These are phyloP conservation scores for Ascochyta rabiei DNA, from an alignment of 2,329 filamentous ascomycete species.

Conservation along the genomic window DNA sequence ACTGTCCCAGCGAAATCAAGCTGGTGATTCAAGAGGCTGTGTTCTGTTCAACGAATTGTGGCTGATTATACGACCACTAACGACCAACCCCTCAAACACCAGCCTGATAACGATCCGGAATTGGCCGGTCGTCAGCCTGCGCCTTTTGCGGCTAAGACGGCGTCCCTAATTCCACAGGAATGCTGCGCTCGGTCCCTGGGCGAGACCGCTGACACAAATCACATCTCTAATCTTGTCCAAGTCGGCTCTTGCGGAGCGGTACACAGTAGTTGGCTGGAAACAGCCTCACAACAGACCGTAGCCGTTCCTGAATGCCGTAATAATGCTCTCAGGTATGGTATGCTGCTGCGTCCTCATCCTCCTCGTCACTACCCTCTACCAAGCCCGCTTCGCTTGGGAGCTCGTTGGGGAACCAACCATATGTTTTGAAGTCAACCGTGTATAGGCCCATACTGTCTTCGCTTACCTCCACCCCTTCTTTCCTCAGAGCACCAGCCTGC, in stretches of 20 bases:
- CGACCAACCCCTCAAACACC: constrained; percentile 23
- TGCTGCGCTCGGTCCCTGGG: constrained; percentile 11
- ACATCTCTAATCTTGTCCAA: neutral
- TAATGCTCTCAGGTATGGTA: constrained; percentile 39
- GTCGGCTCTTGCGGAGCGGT: constrained; percentile 9
- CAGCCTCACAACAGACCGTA: constrained; percentile 3
- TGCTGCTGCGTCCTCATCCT: constrained; percentile 40
- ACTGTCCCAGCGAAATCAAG: neutral
- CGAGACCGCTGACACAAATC: constrained; percentile 15
- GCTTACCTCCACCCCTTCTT: constrained; percentile 56
- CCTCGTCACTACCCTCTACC: constrained; percentile 42
- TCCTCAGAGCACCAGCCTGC: constrained; percentile 54
- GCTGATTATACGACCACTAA: constrained; percentile 14
- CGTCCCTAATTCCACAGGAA: constrained; percentile 15
- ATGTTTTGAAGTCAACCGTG: constrained; percentile 52
- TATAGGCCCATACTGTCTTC: constrained; percentile 55
- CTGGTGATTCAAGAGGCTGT: neutral
- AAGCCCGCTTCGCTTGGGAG: constrained; percentile 55
- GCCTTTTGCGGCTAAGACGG: constrained; percentile 26
- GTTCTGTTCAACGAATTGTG: constrained; percentile 1
- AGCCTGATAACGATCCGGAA: constrained; percentile 36
- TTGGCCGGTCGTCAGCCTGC: constrained; percentile 27
- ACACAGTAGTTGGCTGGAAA: constrained; percentile 17
- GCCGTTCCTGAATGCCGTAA: constrained; percentile 1
- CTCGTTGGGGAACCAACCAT: constrained; percentile 59